Percentiles rank a stretch among this genome's conserved stretches.
phyloP scores from a whole-genome alignment of 225 moss, liverwort and hornwort species.

The Bryoerythrophyllum caledonicum region DNA sequence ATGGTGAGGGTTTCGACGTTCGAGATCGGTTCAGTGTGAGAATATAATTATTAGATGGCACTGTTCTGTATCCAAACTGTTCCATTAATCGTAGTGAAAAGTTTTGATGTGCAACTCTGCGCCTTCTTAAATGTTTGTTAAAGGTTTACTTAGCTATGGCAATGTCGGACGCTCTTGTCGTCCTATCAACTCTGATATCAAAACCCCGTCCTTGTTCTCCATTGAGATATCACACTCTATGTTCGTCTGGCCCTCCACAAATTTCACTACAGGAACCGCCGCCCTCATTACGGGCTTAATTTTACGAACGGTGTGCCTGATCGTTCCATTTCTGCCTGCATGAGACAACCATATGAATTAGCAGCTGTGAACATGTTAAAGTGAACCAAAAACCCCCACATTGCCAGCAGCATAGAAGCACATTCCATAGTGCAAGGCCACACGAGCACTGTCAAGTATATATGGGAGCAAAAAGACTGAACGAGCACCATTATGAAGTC shows the following conservation, averaged over 20 bases:
- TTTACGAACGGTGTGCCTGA: conserved; percentile 60
- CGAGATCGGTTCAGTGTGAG: too few relatives aligned
- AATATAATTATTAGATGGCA: too few relatives aligned
- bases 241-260: conserved; percentile 80
- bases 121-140: too few relatives aligned
- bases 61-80: too few relatives aligned
- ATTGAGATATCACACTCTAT: conserved; percentile 98
- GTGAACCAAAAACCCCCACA: too few relatives aligned
- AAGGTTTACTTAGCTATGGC: too few relatives aligned
- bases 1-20: too few relatives aligned
- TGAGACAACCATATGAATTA: conserved; percentile 24
- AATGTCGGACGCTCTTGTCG: too few relatives aligned
- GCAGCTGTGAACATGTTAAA: conserved; percentile 12
- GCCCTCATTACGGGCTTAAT: conserved; percentile 90
- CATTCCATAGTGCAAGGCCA: too few relatives aligned
- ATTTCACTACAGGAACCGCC: conserved; percentile 96
- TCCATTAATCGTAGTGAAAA: too few relatives aligned
- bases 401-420: too few relatives aligned
- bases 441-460: conserved; percentile 11
- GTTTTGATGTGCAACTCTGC: too few relatives aligned
- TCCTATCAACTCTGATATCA: conserved; percentile 85
- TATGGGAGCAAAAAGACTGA: conserved; percentile 11
- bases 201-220: conserved; percentile 89
- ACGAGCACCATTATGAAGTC: conserved; percentile 64
- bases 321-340: conserved; percentile 53